phyloP scores from a whole-genome alignment of 2,329 filamentous ascomycete genomes.

The Colletotrichum sp. region DNA sequence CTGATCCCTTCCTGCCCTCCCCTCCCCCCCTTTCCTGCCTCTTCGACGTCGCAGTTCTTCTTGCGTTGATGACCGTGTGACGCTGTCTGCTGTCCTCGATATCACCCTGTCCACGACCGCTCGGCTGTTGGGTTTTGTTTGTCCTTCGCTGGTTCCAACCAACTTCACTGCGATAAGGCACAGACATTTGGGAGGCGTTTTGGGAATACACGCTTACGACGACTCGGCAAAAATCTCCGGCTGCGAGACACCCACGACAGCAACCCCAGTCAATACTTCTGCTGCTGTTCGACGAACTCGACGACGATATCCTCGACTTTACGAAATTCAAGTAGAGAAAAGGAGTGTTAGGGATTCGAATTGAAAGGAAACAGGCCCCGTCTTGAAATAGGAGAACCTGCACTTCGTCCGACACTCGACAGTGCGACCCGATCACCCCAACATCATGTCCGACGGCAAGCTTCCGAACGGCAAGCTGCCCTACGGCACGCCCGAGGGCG shows the following conservation, averaged over 20 bases:
- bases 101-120: neutral
- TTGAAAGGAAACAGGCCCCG: neutral
- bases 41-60: neutral
- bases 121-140: neutral
- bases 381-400: neutral
- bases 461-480: slow-evolving; percentile 16
- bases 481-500: slow-evolving; percentile 24
- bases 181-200: neutral
- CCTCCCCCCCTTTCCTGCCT: neutral
- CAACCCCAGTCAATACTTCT: neutral
- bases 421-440: neutral
- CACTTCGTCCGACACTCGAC: neutral
- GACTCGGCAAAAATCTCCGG: neutral
- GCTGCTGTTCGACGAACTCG: neutral
- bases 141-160: neutral
- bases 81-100: neutral
- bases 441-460: slow-evolving; percentile 17
- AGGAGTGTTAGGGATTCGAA: neutral
- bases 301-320: neutral
- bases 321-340: neutral
- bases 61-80: neutral
- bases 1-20: neutral
- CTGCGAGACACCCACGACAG: neutral
- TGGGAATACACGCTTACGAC: neutral
- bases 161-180: neutral